Percentiles rank a stretch among this genome's conserved stretches.
Conservation (phyloP, 148 eudicot genomes). For the Hydrangea macrophylla region DNA sequence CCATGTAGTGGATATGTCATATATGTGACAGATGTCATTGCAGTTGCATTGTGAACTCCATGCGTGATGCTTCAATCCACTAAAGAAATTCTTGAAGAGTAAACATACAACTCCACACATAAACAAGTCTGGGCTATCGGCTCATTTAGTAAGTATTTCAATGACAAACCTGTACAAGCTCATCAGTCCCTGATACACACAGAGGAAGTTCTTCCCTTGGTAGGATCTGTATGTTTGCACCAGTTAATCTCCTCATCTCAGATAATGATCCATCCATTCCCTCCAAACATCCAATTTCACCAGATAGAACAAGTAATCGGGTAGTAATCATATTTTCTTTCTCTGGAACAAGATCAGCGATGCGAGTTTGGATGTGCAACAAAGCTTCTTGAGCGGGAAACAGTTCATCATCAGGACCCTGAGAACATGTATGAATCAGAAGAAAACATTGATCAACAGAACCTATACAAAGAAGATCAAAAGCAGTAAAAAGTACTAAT, state of each 20-base stretch:
- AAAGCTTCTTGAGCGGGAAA: slow-evolving; percentile 99
- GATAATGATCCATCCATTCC: slow-evolving; percentile 57
- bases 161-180: slow-evolving; percentile 74
- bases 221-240: slow-evolving; percentile 74
- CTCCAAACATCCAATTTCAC: slow-evolving; percentile 61
- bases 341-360: slow-evolving; percentile 76
- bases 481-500: neutral
- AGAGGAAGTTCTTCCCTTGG: slow-evolving; percentile 70
- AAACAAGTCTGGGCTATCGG: neutral
- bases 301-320: slow-evolving; percentile 66
- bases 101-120: neutral
- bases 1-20: too few species aligned
- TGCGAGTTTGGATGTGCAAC: slow-evolving; percentile 91
- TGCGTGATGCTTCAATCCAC: slow-evolving; percentile 1
- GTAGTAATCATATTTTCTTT: slow-evolving; percentile 86
- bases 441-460: neutral
- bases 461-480: slow-evolving; percentile 4
- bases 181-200: slow-evolving; percentile 53
- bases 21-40: too few species aligned
- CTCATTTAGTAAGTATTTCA: neutral
- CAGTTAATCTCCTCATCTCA: slow-evolving; percentile 62
- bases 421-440: slow-evolving; percentile 6
- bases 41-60: neutral
- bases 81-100: neutral
- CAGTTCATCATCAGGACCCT: slow-evolving; percentile 96